Evolutionary conservation across 2,329 filamentous ascomycete genomes (phyloP), one percentile per base, ranked within the genome.

Genomic region (Cryphonectria nitschkei): DNA sequence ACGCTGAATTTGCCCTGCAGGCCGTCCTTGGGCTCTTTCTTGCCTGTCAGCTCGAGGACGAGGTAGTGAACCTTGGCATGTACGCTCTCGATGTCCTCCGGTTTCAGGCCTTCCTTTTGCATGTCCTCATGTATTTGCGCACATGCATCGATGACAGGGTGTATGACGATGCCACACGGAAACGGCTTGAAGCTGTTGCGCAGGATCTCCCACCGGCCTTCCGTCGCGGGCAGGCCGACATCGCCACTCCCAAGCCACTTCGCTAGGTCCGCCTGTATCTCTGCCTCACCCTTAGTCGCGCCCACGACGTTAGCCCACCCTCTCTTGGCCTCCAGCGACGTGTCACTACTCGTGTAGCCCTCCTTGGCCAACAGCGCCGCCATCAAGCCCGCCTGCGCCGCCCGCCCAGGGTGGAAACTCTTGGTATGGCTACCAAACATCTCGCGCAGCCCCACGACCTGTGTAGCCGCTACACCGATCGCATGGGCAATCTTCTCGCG

Each of bases 391-490:
- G 81, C 84, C 74, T 87, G 84, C 0, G 86, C 84, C 13, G 86
- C 85, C 1, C 85, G 82, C 0, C 86, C 86, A 2, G 84, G 79
- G 75, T 88, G 86, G 73, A 88, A 87, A 2, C 84, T 84, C 75
- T 88, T 88, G 11, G 84, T 87, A 75, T 88, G 84, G 14, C 82
- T 84, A 14, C 86, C 86, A 71, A 88, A 88, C 81, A 86, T 85
- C 72, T 86, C 86, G 34, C 86, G 80, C 71, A 88, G 80, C 0
- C 86, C 86, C 4, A 83, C 81, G 1, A 87, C 85, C 75, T 88
- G 86, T 3, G 84, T 85, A 0, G 84, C 81, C 2, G 86, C 86
- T 19, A 88, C 78, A 0, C 85, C 86, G 68, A 88, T 85, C 0
- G 86, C 86, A 70, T 87, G 82, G 6, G 81, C 80, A 72, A 82